Evolutionary conservation across 164 flowering plant genomes (phyloP).

Genomic region (Nelumbo lutea): DNA sequence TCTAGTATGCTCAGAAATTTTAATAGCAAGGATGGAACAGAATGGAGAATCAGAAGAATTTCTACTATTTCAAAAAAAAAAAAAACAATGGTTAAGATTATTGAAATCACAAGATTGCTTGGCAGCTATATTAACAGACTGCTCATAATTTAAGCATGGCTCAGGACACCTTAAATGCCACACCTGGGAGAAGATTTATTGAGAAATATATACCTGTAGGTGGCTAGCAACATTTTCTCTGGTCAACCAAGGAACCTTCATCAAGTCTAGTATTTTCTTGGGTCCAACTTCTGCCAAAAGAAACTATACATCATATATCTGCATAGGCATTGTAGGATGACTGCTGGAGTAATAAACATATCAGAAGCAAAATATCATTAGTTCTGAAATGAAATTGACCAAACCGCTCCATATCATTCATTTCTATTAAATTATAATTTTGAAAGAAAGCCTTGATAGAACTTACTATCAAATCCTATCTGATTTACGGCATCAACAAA

Average conservation of each 20-base stretch:
- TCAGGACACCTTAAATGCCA: neutral
- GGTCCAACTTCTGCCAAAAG: conserved; percentile 84
- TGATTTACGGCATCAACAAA: conserved; percentile 87
- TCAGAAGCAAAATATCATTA: neutral
- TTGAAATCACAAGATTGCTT: neutral
- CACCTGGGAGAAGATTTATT: neutral
- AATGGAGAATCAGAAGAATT: too few relatives aligned
- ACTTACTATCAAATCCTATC: conserved; percentile 92
- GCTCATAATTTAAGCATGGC: neutral
- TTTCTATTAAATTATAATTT: neutral
- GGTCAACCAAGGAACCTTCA: conserved; percentile 92
- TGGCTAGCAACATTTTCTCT: conserved; percentile 99
- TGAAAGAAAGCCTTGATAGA: neutral
- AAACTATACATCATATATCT: conserved; percentile 16
- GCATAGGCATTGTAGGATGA: conserved; percentile 16
- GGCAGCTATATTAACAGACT: neutral
- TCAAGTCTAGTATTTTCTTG: conserved; percentile 86
- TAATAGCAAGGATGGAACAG: too few relatives aligned
- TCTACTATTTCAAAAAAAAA: too few relatives aligned
- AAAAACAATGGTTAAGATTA: neutral
- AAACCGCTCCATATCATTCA: neutral
- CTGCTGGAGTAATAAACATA: neutral
- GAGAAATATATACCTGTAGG: conserved; percentile 61
- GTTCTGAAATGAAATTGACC: neutral
- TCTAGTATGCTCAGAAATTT: too few relatives aligned